These are phyloP conservation scores for Apiotrichum brassicae DNA, from an alignment of 1,284 basidiomycete species.

Conservation along the genomic window DNA sequence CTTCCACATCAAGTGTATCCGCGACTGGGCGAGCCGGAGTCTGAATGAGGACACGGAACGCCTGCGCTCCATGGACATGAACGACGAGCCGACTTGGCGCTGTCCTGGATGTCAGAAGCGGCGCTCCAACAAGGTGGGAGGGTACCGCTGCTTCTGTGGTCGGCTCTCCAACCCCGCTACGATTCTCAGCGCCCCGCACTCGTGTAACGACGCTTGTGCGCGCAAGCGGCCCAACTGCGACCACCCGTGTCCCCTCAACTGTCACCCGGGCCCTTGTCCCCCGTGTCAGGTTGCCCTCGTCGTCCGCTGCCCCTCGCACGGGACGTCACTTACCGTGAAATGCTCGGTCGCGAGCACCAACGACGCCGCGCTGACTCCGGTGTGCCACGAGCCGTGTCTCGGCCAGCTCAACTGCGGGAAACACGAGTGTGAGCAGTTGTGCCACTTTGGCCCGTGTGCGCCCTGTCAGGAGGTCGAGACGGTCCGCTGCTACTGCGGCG, in stretches of 20 bases:
- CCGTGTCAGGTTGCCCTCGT: conserved; percentile 56
- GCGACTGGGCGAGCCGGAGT: conserved; percentile 69
- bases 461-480: conserved; percentile 56
- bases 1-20: conserved; percentile 52
- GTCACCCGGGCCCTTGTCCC: conserved; percentile 73
- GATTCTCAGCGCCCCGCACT: conserved; percentile 71
- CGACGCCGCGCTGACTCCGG: conserved; percentile 49
- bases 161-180: conserved; percentile 63
- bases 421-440: conserved; percentile 54
- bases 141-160: conserved; percentile 81
- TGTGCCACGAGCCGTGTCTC: conserved; percentile 63
- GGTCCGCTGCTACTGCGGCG: conserved; percentile 70
- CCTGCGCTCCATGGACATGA: conserved; percentile 16
- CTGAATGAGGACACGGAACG: conserved; percentile 55
- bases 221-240: conserved; percentile 56
- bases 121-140: conserved; percentile 57
- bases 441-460: conserved; percentile 67
- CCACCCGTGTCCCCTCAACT: conserved; percentile 64
- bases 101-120: conserved; percentile 82
- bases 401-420: conserved; percentile 60
- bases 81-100: conserved; percentile 59
- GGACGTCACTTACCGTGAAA: conserved; percentile 57
- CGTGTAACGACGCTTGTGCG: conserved; percentile 68
- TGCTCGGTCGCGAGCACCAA: conserved; percentile 53
- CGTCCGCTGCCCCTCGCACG: conserved; percentile 62